Conservation (phyloP, 2,329 filamentous ascomycete species). For the Aspergillus neotritici region DNA sequence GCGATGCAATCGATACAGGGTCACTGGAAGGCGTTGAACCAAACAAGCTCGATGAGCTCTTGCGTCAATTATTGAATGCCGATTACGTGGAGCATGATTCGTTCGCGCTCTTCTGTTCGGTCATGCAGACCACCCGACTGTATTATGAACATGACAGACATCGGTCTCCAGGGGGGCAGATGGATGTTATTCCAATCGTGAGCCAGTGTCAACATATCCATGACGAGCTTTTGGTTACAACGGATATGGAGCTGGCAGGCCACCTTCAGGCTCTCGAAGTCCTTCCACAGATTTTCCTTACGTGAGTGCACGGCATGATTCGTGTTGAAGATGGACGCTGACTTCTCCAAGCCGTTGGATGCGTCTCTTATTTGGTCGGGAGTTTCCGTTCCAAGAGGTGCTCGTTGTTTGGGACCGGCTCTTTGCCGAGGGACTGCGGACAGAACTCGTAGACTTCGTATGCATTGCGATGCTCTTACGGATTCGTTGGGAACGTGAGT, state of each 20-base stretch:
- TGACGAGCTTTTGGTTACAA: constrained; percentile 67
- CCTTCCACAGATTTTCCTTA: constrained; percentile 92
- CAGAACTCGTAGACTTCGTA: constrained; percentile 81
- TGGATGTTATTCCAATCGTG: constrained; percentile 65
- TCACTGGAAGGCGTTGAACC: constrained; percentile 29
- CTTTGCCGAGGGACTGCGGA: constrained; percentile 74
- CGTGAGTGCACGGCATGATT: constrained; percentile 50
- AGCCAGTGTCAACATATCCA: constrained; percentile 82
- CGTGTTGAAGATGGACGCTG: not conserved
- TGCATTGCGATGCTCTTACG: constrained; percentile 90
- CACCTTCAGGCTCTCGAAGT: constrained; percentile 82
- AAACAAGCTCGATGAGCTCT: constrained; percentile 43
- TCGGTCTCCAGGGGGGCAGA: constrained; percentile 38
- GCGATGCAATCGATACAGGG: constrained; percentile 64
- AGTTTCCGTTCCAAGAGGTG: constrained; percentile 82
- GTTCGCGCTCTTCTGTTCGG: constrained; percentile 73
- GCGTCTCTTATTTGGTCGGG: constrained; percentile 82
- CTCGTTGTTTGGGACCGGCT: constrained; percentile 85
- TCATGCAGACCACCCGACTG: constrained; percentile 81
- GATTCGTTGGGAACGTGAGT: constrained; percentile 79
- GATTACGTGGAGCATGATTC: constrained; percentile 82
- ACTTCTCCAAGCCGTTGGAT: constrained; percentile 64
- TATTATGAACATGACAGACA: constrained; percentile 72
- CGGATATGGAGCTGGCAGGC: constrained; percentile 75
- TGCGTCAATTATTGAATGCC: constrained; percentile 64